Percentiles rank a stretch among this genome's conserved stretches.
Evolutionary conservation across 192 early-diverging fungal species (phyloP).

Genomic region (Gonapodya prolifera): DNA sequence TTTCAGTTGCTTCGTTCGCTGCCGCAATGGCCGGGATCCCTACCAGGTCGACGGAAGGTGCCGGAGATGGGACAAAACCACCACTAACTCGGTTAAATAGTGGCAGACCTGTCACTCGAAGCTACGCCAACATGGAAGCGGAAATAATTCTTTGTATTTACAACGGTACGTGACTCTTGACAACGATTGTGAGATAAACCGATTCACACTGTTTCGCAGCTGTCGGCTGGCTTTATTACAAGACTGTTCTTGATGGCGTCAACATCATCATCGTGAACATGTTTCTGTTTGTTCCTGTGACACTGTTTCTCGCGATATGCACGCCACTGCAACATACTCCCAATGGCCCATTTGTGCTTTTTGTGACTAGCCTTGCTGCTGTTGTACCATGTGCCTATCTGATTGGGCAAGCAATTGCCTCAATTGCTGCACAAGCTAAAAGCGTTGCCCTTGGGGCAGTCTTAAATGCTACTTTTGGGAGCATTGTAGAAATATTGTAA

Average conservation of each 20-base stretch:
- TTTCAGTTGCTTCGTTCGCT: not conserved
- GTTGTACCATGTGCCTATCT: constrained; percentile 90
- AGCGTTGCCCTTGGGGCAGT: constrained; percentile 85
- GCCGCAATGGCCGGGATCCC: not conserved
- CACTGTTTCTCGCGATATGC: constrained; percentile 49
- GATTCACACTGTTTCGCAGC: constrained; percentile 60
- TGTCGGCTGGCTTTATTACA: constrained; percentile 87
- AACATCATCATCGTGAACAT: constrained; percentile 95
- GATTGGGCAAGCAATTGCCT: constrained; percentile 94
- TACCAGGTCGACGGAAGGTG: not conserved
- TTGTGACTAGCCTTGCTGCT: constrained; percentile 55
- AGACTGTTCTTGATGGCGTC: constrained; percentile 90
- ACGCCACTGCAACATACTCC: constrained; percentile 25
- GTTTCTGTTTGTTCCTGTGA: constrained; percentile 68
- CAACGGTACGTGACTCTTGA: not conserved
- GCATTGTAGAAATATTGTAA: not conserved
- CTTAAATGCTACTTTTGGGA: constrained; percentile 90
- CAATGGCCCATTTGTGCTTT: constrained; percentile 39
- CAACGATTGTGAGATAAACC: not conserved
- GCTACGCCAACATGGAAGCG: not conserved
- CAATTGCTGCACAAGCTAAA: constrained; percentile 84
- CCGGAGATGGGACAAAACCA: not conserved
- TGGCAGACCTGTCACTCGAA: not conserved
- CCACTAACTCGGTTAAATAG: not conserved
- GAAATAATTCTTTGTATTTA: not conserved